Base-by-base conservation (phyloP, 306 rosid genomes). In the Trifolium subterraneum region DNA sequence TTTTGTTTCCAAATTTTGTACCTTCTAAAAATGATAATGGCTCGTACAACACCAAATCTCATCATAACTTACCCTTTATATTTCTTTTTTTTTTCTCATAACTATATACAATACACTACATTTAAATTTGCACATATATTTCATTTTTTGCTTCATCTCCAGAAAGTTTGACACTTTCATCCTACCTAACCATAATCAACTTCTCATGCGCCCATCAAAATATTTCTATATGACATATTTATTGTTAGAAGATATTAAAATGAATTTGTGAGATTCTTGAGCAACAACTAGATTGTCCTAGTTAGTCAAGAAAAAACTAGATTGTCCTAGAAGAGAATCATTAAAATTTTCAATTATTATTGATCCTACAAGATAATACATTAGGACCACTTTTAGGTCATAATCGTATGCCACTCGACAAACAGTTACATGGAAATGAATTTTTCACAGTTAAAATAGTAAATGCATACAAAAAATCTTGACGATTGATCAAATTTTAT, bases 1-100 rank as follows among this genome's bases (percentile, higher is more conserved):
- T 80, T 76, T 47, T 62, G 12, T 76, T 76, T 72, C 84, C 84
- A 27, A 18, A 77, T 62, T 80, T 80, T 70, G 66, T 68, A 56
- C 63, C 56, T 68, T 84, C 80, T 19, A 69, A 78, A 82, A 72
- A 70, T 56, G 71, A 55, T 27, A 73, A 38, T 74, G 72, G 78
- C 72, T 77, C 2, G 70, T 75, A 73, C 82, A 70, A 8, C 64
- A 63, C 52, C 60, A 77, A 68, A 73, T 84, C 78, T 58, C 64
- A 55, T 73, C 75, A 68, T 58, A 71, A 68, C 41, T 47, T 74
- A 1, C 71, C 68, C 9, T 35, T 8, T 16, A 69, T 22, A 20
- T 56, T 41, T 58, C 54, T 75, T 7, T 75, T 62, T 75, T 7
- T 75, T 3, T 75, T 75, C 33, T 41, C 55, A 54, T 33, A 47